A percentile compares a stretch with the other conserved stretches of the same genome.
These are phyloP conservation scores for Cerioporus squamosus DNA, from an alignment of 1,284 basidiomycete species.

Conservation along the genomic window DNA sequence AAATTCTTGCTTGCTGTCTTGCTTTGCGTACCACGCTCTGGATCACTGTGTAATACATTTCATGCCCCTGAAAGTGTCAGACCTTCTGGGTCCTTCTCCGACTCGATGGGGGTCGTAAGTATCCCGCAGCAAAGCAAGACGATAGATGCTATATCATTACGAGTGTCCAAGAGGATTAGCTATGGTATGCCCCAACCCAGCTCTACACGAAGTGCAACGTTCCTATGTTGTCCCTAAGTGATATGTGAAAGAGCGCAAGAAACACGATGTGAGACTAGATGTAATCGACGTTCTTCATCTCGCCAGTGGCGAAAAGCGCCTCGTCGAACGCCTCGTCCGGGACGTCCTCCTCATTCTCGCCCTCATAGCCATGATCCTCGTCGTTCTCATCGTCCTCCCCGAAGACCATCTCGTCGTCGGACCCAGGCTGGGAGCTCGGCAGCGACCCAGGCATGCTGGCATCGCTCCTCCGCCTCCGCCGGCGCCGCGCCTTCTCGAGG, in stretches of 20 bases:
- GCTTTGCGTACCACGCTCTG: background rate
- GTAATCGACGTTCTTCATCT: slow-evolving; percentile 87
- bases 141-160: background rate
- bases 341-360: slow-evolving; percentile 48
- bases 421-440: slow-evolving; percentile 40
- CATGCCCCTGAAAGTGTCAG: no score
- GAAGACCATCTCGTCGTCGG: slow-evolving; percentile 53
- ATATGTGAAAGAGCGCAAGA: no score
- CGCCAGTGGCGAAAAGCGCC: slow-evolving; percentile 78
- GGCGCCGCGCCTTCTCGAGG: slow-evolving; percentile 39
- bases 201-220: no score
- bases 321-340: slow-evolving; percentile 77
- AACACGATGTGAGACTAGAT: slow-evolving; percentile 42
- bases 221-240: no score
- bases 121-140: slow-evolving; percentile 3
- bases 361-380: slow-evolving; percentile 41
- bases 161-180: no score
- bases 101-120: no score
- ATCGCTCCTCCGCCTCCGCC: slow-evolving; percentile 60
- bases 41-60: background rate
- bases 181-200: no score
- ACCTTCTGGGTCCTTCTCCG: no score
- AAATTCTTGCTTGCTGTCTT: background rate
- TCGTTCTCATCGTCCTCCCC: slow-evolving; percentile 55
- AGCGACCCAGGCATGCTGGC: slow-evolving; percentile 86